These are phyloP conservation scores for Diplocarpon rosae DNA, from an alignment of 2,329 filamentous ascomycete genomes.

Conservation along the genomic window DNA sequence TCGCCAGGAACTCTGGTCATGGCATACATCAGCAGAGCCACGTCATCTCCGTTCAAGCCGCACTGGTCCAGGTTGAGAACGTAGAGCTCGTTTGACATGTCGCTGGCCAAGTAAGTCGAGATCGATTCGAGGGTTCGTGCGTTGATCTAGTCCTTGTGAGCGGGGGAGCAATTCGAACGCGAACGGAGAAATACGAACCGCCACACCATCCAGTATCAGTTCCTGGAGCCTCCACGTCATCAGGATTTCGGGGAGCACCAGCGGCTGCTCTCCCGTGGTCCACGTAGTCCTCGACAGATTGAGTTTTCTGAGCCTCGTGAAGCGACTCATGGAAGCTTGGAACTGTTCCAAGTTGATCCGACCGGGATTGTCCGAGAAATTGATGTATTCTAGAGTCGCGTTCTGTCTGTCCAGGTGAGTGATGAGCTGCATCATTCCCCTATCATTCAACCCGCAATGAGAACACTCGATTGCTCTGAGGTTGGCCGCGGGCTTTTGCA, in stretches of 20 bases:
- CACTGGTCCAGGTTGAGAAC: slow-evolving; percentile 57
- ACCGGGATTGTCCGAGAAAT: slow-evolving; percentile 56
- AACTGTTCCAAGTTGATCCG: slow-evolving; percentile 53
- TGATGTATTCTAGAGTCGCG: slow-evolving; percentile 53
- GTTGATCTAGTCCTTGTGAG: slow-evolving; percentile 35
- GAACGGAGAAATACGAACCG: slow-evolving; percentile 26
- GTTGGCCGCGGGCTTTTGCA: slow-evolving; percentile 52
- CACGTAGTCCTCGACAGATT: slow-evolving; percentile 54
- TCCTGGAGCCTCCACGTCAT: slow-evolving; percentile 58
- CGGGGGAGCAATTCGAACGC: not conserved
- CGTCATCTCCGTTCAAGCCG: slow-evolving; percentile 51
- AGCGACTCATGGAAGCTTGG: slow-evolving; percentile 54
- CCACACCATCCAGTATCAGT: slow-evolving; percentile 51
- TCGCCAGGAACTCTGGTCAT: slow-evolving; percentile 41
- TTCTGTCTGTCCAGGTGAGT: slow-evolving; percentile 54
- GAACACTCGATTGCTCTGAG: slow-evolving; percentile 58
- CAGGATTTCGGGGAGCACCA: slow-evolving; percentile 56
- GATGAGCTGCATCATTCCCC: slow-evolving; percentile 49
- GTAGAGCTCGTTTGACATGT: slow-evolving; percentile 47
- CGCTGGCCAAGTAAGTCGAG: slow-evolving; percentile 49
- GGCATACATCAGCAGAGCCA: slow-evolving; percentile 53
- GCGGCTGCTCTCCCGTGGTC: slow-evolving; percentile 49
- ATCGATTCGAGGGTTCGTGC: slow-evolving; percentile 53
- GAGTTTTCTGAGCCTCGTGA: slow-evolving; percentile 53
- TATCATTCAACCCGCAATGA: slow-evolving; percentile 47